Evolutionary conservation across 345 rosid genomes (phyloP), one percentile per base, ranked within the genome.

Genomic region (Passiflora organensis): DNA sequence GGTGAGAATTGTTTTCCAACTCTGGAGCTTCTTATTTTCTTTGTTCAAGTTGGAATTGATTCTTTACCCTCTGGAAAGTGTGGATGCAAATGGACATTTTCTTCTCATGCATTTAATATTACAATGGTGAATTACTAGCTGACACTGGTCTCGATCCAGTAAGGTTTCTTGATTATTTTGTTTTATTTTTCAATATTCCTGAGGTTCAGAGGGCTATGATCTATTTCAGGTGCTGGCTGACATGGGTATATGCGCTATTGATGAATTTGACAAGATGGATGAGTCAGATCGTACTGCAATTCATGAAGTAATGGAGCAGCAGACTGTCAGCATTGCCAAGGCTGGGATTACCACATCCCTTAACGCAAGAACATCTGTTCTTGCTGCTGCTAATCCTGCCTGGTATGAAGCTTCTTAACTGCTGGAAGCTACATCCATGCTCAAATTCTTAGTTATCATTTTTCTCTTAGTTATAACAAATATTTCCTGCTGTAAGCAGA

Each of bases 271-370:
- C 74, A 93, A 93, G 82, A 93, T 93, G 99, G 99, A 93, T 56
- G 99, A 93, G 69, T 89, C 87, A 28, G 99, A 93, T 78, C 91
- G 99, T 54, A 89, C 99, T 25, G 89, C 97, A 15, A 93, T 93
- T 58, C 99, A 93, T 59, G 99, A 93, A 70, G 99, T 93, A 55
- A 93, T 89, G 97, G 97, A 89, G 76, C 99, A 89, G 80, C 99
- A 93, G 77, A 93, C 99, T 57, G 97, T 93, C 28, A 93, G 99
- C 82, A 93, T 93, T 66, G 99, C 99, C 4, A 93, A 93, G 78
- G 99, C 99, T 63, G 99, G 99, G 68, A 89, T 93, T 53, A 93
- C 97, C 39, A 93, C 99, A 21, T 89, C 99, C 19, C 65, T 93
- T 65, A 93, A 93, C 55, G 99, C 99, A 59, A 80, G 99, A 78